These are phyloP conservation scores for Fusarium nanum DNA, from an alignment of 2,329 filamentous ascomycete genomes.

Conservation along the genomic window DNA sequence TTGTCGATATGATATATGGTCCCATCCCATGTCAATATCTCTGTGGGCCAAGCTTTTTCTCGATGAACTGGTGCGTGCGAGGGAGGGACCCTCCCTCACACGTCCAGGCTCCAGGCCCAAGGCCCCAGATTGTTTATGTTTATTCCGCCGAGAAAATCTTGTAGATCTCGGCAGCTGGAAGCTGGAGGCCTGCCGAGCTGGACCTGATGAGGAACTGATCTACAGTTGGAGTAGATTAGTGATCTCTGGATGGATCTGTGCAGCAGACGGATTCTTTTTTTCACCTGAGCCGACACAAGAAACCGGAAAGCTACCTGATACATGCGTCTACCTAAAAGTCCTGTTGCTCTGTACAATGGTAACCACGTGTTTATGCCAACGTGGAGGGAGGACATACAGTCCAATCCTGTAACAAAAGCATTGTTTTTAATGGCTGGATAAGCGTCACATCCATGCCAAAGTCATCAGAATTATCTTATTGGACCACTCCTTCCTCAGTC, in stretches of 20 bases:
- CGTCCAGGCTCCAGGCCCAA: conserved; percentile 16
- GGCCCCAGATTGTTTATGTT: conserved; percentile 32
- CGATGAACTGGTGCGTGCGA: conserved; percentile 5
- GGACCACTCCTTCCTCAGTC: conserved; percentile 8
- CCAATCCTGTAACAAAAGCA: not conserved
- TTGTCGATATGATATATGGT: not conserved
- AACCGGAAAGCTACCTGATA: conserved; percentile 14
- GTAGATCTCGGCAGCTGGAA: conserved; percentile 38
- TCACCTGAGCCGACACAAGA: not conserved
- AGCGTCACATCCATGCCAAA: conserved; percentile 5
- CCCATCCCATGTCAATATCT: not conserved
- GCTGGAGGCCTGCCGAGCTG: conserved; percentile 21
- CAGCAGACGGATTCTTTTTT: conserved; percentile 3
- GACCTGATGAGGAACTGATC: conserved; percentile 33
- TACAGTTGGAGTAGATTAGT: conserved; percentile 24
- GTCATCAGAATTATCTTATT: conserved; percentile 6
- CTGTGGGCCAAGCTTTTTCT: conserved; percentile 9
- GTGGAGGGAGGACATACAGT: conserved; percentile 1
- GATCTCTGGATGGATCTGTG: conserved; percentile 27
- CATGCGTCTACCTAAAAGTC: not conserved
- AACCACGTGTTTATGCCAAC: conserved; percentile 18
- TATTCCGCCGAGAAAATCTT: conserved; percentile 17
- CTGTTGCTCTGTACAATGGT: conserved; percentile 7
- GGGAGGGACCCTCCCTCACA: not conserved
- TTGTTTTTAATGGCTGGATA: not conserved